A percentile compares a stretch with the other conserved stretches of the same genome.
These are phyloP conservation scores for Phytophthora rubi DNA, from an alignment of 352 stramenopile species.

Conservation along the genomic window DNA sequence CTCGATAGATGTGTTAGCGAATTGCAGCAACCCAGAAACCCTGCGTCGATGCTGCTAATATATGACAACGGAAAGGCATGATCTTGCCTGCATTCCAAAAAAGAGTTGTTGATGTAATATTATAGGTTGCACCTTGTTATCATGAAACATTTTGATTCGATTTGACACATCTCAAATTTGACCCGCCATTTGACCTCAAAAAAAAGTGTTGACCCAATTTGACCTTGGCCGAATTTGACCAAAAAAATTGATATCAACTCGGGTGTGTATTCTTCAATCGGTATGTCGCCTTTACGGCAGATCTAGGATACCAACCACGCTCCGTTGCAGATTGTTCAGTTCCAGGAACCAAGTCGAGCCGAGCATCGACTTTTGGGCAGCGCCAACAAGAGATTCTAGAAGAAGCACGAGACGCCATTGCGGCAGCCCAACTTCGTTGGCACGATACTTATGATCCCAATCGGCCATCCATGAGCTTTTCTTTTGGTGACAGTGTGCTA, in stretches of 20 bases:
- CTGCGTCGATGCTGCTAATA: too few relatives aligned
- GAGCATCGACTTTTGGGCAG: conserved; percentile 1
- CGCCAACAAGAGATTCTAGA: conserved; percentile 12
- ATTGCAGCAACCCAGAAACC: too few relatives aligned
- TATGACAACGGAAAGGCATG: too few relatives aligned
- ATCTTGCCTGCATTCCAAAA: too few relatives aligned
- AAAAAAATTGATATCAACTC: neutral
- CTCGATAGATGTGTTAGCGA: too few relatives aligned
- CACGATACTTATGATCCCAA: conserved; percentile 14
- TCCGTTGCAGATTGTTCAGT: conserved; percentile 4
- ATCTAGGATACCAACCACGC: conserved; percentile 24
- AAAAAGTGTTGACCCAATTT: too few relatives aligned
- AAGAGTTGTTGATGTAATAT: too few relatives aligned
- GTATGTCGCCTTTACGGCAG: conserved; percentile 28
- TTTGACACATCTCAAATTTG: too few relatives aligned
- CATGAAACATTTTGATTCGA: too few relatives aligned
- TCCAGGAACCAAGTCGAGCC: neutral
- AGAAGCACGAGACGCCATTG: conserved; percentile 13
- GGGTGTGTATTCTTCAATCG: neutral
- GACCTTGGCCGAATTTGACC: neutral
- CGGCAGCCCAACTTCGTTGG: conserved; percentile 11
- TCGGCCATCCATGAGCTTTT: neutral
- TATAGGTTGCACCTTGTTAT: too few relatives aligned
- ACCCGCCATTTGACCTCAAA: too few relatives aligned
- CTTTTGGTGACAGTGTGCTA: conserved; percentile 6